Evolutionary conservation across 2,329 filamentous ascomycete genomes (phyloP).

Genomic region (Apiospora koreana): DNA sequence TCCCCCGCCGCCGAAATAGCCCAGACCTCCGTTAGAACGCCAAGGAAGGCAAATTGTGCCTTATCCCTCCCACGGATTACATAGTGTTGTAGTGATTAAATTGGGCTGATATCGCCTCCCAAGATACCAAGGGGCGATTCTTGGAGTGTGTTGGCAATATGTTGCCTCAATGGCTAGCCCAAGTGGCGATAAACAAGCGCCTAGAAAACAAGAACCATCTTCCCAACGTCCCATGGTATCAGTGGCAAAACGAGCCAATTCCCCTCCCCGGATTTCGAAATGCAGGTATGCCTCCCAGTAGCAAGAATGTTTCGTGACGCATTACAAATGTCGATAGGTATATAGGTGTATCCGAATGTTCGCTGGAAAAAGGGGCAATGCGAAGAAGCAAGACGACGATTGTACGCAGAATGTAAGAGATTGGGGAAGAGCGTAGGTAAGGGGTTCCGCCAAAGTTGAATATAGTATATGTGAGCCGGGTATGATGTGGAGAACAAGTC

Average conservation of each 20-base stretch:
- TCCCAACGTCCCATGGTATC: constrained; percentile 5
- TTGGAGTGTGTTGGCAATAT: background rate
- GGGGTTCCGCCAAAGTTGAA: constrained; percentile 12
- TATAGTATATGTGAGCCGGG: constrained; percentile 16
- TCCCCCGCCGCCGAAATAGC: background rate
- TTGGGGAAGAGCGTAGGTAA: background rate
- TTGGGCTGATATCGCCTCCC: background rate
- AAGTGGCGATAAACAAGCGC: background rate
- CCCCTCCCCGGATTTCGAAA: background rate
- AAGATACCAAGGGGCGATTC: background rate
- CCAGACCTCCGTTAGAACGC: background rate
- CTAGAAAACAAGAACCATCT: background rate
- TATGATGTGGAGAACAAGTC: background rate
- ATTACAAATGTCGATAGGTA: constrained; percentile 19
- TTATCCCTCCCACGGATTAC: background rate
- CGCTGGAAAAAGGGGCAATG: constrained; percentile 11
- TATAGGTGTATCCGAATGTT: constrained; percentile 8
- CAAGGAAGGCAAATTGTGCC: background rate
- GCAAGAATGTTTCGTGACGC: constrained; percentile 11
- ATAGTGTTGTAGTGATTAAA: background rate
- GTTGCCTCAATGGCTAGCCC: background rate
- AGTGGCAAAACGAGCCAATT: background rate
- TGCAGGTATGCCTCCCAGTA: constrained; percentile 10
- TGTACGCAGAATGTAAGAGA: constrained; percentile 9
- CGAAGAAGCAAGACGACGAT: constrained; percentile 14